Conservation (phyloP, 345 rosid genomes). For the Geranium rotundifolium region DNA sequence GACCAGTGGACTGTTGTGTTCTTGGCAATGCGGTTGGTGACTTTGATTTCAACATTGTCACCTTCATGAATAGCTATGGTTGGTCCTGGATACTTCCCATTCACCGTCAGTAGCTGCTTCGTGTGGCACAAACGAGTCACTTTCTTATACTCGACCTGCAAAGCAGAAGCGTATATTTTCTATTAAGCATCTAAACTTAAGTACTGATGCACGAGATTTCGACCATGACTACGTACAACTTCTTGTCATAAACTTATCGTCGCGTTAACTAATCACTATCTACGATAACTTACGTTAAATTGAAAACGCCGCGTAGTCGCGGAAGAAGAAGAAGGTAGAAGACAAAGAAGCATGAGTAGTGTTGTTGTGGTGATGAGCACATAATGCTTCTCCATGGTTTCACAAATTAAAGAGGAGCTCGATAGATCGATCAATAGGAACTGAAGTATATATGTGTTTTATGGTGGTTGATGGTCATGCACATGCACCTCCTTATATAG, state of each 20-base stretch:
- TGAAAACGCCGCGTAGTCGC: constrained; percentile 29
- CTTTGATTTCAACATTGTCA: constrained; percentile 48
- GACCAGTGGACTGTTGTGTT: constrained; percentile 62
- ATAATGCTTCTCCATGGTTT: too few relatives aligned
- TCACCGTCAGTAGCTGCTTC: constrained; percentile 49
- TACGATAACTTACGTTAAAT: constrained; percentile 30
- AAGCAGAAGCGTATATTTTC: neutral
- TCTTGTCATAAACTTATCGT: too few relatives aligned
- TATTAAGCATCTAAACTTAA: neutral
- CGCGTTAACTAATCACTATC: too few relatives aligned
- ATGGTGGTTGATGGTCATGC: too few relatives aligned
- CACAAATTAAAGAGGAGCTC: too few relatives aligned
- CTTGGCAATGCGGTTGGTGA: constrained; percentile 28
- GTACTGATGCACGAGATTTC: neutral
- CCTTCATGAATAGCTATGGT: constrained; percentile 56
- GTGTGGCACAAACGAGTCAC: constrained; percentile 47
- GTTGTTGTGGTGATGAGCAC: neutral
- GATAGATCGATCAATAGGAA: too few relatives aligned
- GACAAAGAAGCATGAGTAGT: neutral
- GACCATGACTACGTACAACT: neutral
- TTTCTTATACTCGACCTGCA: constrained; percentile 41
- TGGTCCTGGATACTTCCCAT: constrained; percentile 60
- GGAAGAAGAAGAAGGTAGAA: constrained; percentile 14
- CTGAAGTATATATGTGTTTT: too few relatives aligned
- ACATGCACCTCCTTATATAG: too few relatives aligned